Evolutionary conservation across 176 grass and related monocot species (phyloP), one percentile per base, ranked within the genome.

Genomic region (Themeda triandra): DNA sequence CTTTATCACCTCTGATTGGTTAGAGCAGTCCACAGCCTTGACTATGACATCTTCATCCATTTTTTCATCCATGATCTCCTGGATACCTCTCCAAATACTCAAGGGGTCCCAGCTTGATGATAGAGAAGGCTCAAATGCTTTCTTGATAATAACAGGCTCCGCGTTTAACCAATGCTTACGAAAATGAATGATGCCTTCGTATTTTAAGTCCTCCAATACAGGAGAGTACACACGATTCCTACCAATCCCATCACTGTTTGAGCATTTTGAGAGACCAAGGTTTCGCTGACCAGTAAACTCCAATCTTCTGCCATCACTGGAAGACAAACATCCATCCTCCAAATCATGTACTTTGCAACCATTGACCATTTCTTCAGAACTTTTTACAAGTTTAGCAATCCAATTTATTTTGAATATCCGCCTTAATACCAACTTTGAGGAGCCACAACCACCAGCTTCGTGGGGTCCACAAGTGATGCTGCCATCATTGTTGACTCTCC

Each of bases 331-430:
- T 69, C 39, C 68, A 75, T 76, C 81, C 46, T 87, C 71, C 31
- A 85, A 51, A 80, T 89, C 89, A 82, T 86, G 80, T 82, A 85
- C 89, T 86, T 73, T 95, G 83, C 96, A 98, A 51, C 96, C 93
- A 73, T 78, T 88, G 66, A 98, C 93, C 86, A 98, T 95, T 88
- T 98, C 96, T 73, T 98, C 93, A 29, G 96, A 89, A 78, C 80
- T 73, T 90, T 95, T 98, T 28, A 90, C 89, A 79, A 98, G 91
- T 63, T 98, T 98, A 74, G 87, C 82, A 54, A 98, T 92, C 96
- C 96, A 98, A 76, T 98, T 95, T 72, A 98, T 95, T 89, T 98
- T 98, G 41, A 98, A 93, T 92, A 98, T 86, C n/a, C 96, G 86
- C 41, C 96, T 88, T 80, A 98, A 91, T 63, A 92, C 77, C 81